Evolutionary conservation across 2,329 filamentous ascomycete species (phyloP).

Genomic region (Cadophora luteo-olivacea): DNA sequence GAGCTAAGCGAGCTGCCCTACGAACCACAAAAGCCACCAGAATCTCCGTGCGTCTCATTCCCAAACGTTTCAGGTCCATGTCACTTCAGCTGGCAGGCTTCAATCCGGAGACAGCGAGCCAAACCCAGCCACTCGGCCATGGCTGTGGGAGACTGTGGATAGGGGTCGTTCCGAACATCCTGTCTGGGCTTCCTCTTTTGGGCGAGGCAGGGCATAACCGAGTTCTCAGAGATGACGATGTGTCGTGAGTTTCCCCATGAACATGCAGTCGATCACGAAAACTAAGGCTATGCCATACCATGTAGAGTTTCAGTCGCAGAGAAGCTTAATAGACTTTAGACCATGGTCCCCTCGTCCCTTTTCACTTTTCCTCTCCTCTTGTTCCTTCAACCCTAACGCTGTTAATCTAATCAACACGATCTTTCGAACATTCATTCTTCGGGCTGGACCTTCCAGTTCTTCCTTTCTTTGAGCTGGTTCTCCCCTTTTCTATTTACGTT

Average conservation of each 20-base stretch:
- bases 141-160: background rate
- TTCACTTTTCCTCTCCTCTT: constrained; percentile 2
- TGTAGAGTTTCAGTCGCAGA: constrained; percentile 9
- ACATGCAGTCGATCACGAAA: constrained; percentile 14
- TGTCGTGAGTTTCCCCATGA: constrained; percentile 13
- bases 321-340: constrained; percentile 12
- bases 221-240: constrained; percentile 4
- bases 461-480: constrained; percentile 20
- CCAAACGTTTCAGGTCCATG: constrained; percentile 16
- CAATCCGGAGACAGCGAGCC: constrained; percentile 2
- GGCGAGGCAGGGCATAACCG: constrained; percentile 5
- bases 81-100: constrained; percentile 12
- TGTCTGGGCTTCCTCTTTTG: constrained; percentile 5
- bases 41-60: constrained; percentile 14
- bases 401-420: constrained; percentile 13
- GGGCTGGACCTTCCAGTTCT: constrained; percentile 12
- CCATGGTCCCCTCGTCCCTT: constrained; percentile 4
- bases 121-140: constrained; percentile 1
- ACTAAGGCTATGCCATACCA: constrained; percentile 12
- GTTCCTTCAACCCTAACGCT: background rate
- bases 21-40: background rate
- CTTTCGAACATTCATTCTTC: constrained; percentile 6
- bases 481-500: constrained; percentile 15
- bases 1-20: constrained; percentile 13
- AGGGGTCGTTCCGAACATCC: constrained; percentile 9